A percentile compares a stretch with the other conserved stretches of the same genome.
Conservation (phyloP, 441 rosid species). For the Erysimum cheiri region DNA sequence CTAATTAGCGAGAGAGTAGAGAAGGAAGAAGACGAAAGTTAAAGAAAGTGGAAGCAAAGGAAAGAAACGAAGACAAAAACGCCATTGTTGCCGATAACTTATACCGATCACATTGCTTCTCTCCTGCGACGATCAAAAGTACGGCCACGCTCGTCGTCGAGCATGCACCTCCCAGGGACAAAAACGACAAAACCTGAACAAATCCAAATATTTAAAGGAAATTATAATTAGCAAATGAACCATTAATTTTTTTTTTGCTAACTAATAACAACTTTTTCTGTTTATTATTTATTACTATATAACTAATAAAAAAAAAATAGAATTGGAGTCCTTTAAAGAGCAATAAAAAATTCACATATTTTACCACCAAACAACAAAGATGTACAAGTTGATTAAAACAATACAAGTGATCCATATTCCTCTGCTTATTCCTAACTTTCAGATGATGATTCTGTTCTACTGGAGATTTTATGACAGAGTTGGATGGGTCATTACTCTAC, state of each 20-base stretch:
- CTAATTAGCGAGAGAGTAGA: constrained; percentile 25
- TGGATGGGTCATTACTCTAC: background rate
- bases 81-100: constrained; percentile 77
- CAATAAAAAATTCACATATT: background rate
- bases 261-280: background rate
- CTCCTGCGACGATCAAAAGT: constrained; percentile 49
- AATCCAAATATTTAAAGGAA: background rate
- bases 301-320: background rate
- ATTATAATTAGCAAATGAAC: background rate
- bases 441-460: background rate
- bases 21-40: constrained; percentile 77
- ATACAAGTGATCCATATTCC: background rate
- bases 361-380: background rate
- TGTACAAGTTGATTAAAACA: constrained; percentile 10
- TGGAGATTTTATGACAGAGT: constrained; percentile 7
- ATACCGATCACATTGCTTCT: constrained; percentile 60
- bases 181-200: constrained; percentile 63
- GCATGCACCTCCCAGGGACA: constrained; percentile 75
- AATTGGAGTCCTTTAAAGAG: background rate
- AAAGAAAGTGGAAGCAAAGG: constrained; percentile 67
- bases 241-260: background rate
- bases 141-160: constrained; percentile 68
- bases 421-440: background rate
- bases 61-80: constrained; percentile 71
- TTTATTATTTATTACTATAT: background rate